Conservation (phyloP, 371 early-diverging fungal species). For the Haplosporangium sp. region DNA sequence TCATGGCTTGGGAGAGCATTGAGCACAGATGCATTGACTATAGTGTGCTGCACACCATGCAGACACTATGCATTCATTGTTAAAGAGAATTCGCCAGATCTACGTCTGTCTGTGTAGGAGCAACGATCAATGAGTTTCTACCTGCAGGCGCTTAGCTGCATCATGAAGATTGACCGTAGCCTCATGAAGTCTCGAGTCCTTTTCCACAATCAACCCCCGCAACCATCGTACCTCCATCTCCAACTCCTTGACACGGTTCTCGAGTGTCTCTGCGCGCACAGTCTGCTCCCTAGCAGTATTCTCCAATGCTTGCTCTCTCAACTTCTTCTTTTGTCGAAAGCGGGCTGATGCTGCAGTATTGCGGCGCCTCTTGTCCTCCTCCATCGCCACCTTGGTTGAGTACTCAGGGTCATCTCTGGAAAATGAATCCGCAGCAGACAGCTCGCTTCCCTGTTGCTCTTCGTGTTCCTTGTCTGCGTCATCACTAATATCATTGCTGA, state of each 20-base stretch:
- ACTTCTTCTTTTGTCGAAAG: conserved; percentile 94
- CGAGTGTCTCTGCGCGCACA: conserved; percentile 75
- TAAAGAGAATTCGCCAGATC: too few species aligned
- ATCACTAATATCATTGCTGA: background rate
- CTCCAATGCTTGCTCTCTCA: conserved; percentile 88
- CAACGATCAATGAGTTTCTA: background rate
- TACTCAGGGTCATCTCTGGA: conserved; percentile 26
- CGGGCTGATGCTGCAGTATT: conserved; percentile 97
- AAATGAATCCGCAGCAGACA: conserved; percentile 19
- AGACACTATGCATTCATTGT: too few species aligned
- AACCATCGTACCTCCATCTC: conserved; percentile 94
- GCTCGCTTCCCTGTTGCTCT: conserved; percentile 1
- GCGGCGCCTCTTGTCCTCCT: conserved; percentile 88
- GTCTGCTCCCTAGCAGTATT: conserved; percentile 85
- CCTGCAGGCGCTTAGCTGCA: background rate
- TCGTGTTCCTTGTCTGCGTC: background rate
- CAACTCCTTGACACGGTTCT: conserved; percentile 79
- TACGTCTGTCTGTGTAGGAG: too few species aligned
- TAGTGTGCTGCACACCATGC: too few species aligned
- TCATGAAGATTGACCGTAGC: conserved; percentile 29
- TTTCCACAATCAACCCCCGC: conserved; percentile 85
- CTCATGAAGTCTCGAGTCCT: conserved; percentile 67
- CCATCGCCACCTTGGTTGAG: conserved; percentile 35
- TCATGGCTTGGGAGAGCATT: too few species aligned
- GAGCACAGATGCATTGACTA: too few species aligned